These are phyloP conservation scores for Diversispora eburnea DNA, from an alignment of 192 early-diverging fungal genomes.

Conservation along the genomic window DNA sequence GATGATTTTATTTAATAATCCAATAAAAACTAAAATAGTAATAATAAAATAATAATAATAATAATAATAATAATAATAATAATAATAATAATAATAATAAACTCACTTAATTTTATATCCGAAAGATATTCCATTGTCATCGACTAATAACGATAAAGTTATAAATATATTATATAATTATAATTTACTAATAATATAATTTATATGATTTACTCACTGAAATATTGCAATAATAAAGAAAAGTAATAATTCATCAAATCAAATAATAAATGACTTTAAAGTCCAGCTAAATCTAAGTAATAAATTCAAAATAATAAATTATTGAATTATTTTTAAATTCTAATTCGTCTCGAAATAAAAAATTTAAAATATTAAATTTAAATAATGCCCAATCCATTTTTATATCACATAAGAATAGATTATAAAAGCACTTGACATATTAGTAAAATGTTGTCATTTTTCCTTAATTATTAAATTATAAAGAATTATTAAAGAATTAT, in stretches of 20 bases:
- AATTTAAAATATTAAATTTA: constrained; percentile 49
- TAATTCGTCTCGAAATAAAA: constrained; percentile 56
- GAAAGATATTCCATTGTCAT: constrained; percentile 76
- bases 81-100: too few relatives aligned
- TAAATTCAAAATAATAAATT: constrained; percentile 65
- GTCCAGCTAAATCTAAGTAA: constrained; percentile 68
- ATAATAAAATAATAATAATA: too few relatives aligned
- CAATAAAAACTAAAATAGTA: too few relatives aligned
- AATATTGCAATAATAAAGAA: constrained; percentile 34
- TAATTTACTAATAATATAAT: neutral
- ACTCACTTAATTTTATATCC: constrained; percentile 64
- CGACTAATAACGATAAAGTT: constrained; percentile 42
- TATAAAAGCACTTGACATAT: constrained; percentile 45
- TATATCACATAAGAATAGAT: constrained; percentile 54
- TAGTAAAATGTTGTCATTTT: constrained; percentile 32
- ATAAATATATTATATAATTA: neutral
- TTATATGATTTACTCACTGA: constrained; percentile 25
- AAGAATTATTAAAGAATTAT: too few relatives aligned
- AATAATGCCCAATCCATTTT: constrained; percentile 65
- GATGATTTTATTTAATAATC: too few relatives aligned
- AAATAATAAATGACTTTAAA: constrained; percentile 23
- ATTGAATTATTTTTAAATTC: constrained; percentile 45
- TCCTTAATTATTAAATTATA: neutral
- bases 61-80: too few relatives aligned
- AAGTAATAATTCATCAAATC: constrained; percentile 3